Evolutionary conservation across 352 stramenopile genomes (phyloP), one percentile per base, ranked within the genome.

Genomic region (Globisporangium nunn): DNA sequence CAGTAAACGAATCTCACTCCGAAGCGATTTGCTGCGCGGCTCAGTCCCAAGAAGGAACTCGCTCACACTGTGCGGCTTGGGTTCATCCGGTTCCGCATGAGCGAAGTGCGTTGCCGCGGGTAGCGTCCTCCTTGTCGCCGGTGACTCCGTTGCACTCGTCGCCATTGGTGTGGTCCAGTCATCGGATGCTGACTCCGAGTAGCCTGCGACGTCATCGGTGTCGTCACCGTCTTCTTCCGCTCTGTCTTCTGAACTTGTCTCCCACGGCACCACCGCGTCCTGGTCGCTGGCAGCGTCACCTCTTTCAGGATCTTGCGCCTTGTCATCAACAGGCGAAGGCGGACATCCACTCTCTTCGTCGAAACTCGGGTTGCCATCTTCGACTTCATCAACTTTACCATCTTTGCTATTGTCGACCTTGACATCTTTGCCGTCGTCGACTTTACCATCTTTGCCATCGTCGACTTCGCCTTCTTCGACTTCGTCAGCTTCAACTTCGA

Each of bases 241-340:
- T 29, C 23, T 39, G 40, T 62, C 65, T 31, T 71, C 68, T 17
- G 69, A 52, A 8, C 65, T 47, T 5, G 72, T 59, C 17, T 77
- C 68, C 54, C 60, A 66, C 7, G 54, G 51, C 33, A 54, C 50
- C 41, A 63, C 58, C 4, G 51, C 40, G 23, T 63, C 35, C 40
- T 58, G 31, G 7, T 33, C 35, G 10, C 1, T 33, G 28, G 6
- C n/a, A 29, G 12, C 39, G 4, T 40, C 52, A 28, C 37, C 37
- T 5, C 7, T 17, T 33, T 55, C 35, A 18, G 15, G 15, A 33
- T 23, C 28, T 33, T 46, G 17, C 44, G 8, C 18, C 23, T 52
- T n/a, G 3, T 33, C 28, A 4, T 28, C 28, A 39, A 11, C 28
- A 35, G 47, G 14, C 12, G 17, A n/a, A 12, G 40, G 40, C 40